Conservation (phyloP, 495 filamentous ascomycete species). For the Rostrohypoxylon terebratum region DNA sequence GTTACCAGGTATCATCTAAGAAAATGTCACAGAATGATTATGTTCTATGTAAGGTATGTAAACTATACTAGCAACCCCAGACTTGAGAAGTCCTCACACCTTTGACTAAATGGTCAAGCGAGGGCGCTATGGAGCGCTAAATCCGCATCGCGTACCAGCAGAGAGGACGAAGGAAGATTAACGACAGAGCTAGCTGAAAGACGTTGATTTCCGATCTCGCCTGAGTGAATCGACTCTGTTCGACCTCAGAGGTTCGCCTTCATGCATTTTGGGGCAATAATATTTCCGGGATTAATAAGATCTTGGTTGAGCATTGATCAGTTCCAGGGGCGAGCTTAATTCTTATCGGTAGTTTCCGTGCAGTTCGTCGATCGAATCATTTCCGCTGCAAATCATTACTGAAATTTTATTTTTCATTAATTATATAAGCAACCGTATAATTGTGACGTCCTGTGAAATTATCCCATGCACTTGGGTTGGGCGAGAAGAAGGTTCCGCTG, state of each 20-base stretch:
- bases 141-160: background rate
- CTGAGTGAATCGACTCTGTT: background rate
- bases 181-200: background rate
- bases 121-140: background rate
- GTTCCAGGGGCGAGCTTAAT: background rate
- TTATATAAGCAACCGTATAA: slow-evolving; percentile 6
- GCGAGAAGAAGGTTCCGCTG: background rate
- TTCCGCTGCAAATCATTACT: background rate
- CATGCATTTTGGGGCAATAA: background rate
- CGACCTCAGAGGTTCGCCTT: background rate
- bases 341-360: slow-evolving; percentile 1
- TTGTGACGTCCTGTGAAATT: background rate
- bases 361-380: slow-evolving; percentile 19
- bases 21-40: background rate
- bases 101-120: background rate
- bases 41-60: background rate
- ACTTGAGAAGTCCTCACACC: background rate
- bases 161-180: background rate
- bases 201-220: background rate
- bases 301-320: slow-evolving; percentile 20
- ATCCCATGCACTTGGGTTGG: background rate
- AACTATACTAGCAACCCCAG: background rate
- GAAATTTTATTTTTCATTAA: background rate
- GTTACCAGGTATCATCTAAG: slow-evolving; percentile 1
- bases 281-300: slow-evolving; percentile 13